Conservation (phyloP, 371 early-diverging fungal genomes). For the Funneliformis caledonium region DNA sequence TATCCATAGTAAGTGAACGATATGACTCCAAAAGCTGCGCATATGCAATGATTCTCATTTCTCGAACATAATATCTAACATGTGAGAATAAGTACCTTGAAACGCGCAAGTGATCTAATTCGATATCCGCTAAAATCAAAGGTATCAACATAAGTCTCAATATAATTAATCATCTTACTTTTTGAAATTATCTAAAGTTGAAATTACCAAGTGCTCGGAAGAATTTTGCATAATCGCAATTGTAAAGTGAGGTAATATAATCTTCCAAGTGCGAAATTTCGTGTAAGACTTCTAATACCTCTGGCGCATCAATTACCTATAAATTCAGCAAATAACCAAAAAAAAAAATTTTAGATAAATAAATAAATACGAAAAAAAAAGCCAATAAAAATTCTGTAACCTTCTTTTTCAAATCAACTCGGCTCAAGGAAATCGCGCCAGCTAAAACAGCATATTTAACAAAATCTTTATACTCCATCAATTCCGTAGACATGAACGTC, state of each 20-base stretch:
- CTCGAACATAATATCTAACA: constrained; percentile 90
- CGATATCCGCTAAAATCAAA: constrained; percentile 52
- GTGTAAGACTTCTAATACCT: constrained; percentile 94
- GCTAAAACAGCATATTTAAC: constrained; percentile 94
- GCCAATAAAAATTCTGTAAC: constrained; percentile 47
- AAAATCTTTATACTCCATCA: constrained; percentile 97
- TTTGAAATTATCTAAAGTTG: background rate
- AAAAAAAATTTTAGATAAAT: background rate
- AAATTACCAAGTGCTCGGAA: constrained; percentile 76
- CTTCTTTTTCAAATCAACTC: constrained; percentile 94
- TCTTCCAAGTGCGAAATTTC: constrained; percentile 87
- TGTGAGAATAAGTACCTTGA: constrained; percentile 81
- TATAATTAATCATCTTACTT: background rate
- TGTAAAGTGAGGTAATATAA: constrained; percentile 88
- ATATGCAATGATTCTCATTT: constrained; percentile 98
- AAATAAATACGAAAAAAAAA: background rate
- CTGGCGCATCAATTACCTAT: constrained; percentile 93
- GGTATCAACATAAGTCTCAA: background rate
- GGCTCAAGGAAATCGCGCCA: constrained; percentile 85
- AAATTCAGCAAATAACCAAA: background rate
- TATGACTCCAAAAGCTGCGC: constrained; percentile 98
- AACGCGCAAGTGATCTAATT: constrained; percentile 55
- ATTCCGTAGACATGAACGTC: constrained; percentile 97
- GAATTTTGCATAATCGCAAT: constrained; percentile 93
- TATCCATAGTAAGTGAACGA: constrained; percentile 90